Percentiles rank a stretch among this genome's conserved stretches.
Evolutionary conservation across 768 basidiomycete genomes (phyloP).

Genomic region (Phanerochaete sordida): DNA sequence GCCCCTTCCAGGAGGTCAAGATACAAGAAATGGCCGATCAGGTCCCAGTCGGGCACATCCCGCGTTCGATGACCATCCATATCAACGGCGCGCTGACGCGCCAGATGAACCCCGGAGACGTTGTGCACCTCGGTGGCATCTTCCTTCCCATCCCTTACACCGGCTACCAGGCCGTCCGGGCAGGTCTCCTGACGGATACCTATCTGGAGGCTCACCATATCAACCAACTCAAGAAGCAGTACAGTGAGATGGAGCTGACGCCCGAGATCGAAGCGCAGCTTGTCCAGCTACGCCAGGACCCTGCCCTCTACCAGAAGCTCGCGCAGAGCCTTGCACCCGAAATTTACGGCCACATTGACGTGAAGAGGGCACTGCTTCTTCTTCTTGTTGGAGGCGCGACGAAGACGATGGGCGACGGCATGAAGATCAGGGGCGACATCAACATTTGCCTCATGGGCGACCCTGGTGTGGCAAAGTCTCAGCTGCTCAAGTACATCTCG

Average conservation of each 20-base stretch:
- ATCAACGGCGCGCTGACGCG: constrained; percentile 88
- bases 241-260: constrained; percentile 90
- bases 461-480: constrained; percentile 98
- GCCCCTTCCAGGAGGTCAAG: constrained; percentile 97
- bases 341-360: constrained; percentile 96
- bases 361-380: constrained; percentile 93
- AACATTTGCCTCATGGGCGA: constrained; percentile 99
- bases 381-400: constrained; percentile 95
- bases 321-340: constrained; percentile 96
- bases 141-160: constrained; percentile 98
- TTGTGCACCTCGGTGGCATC: constrained; percentile 92
- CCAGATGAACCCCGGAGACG: constrained; percentile 91
- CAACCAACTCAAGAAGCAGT: constrained; percentile 95
- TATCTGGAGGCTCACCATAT: constrained; percentile 92
- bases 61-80: constrained; percentile 97
- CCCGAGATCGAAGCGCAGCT: constrained; percentile 75
- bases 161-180: constrained; percentile 94
- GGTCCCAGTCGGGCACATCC: constrained; percentile 99
- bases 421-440: constrained; percentile 98
- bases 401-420: constrained; percentile 92
- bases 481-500: constrained; percentile 95
- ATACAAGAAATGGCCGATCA: constrained; percentile 99
- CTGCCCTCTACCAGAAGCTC: constrained; percentile 80
- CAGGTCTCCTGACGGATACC: constrained; percentile 95
- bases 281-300: constrained; percentile 64